Evolutionary conservation across 805 yeast genomes (phyloP), one percentile per base, ranked within the genome.

Genomic region (Yamadazyma akitaensis): DNA sequence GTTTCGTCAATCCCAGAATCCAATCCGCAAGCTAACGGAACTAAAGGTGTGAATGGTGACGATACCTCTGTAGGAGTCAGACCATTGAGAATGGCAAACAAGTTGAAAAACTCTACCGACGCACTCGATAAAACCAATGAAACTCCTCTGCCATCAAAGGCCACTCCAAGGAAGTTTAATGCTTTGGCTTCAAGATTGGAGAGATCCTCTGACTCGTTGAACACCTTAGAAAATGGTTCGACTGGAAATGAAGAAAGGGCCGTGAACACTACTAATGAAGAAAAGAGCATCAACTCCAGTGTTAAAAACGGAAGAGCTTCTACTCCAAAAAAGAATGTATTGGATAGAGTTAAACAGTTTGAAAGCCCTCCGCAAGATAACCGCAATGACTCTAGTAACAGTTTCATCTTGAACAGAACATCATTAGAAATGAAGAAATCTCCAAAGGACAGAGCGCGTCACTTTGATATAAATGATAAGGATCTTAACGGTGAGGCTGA

Each of bases 1-100:
- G 7, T 24, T 14, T n/a, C 19, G 12, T 40, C 48, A 11, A 11
- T 33, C n/a, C 9, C 40, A 13, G 36, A 38, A 14, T 34, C 31
- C 2, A n/a, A 4, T 14, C 24, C 34, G 14, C 14, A 1, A 2
- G 31, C 36, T 12, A 13, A 7, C 5, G 17, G 31, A 8, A 26
- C 18, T 7, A 33, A 24, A n/a, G 33, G 13, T 11, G 36, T 30
- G 5, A 19, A 32, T n/a, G 21, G 24, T 11, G 41, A 38, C 12
- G 40, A 24, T 14, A n/a, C 40, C 12, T n/a, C n/a, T 14, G 44
- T 48, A 5, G 81, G 80, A 1, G 88, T 81, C 1, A 78, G 86
- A 61, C 91, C 91, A 0, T 68, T 85, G 56, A 80, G 80, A 62
- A 82, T 85, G 68, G 76, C 87, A 0, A 82, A 80, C 58, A 81